A percentile compares a stretch with the other conserved stretches of the same genome.
Evolutionary conservation across 2,329 filamentous ascomycete species (phyloP).

Genomic region (Penicillium griseofulvum): DNA sequence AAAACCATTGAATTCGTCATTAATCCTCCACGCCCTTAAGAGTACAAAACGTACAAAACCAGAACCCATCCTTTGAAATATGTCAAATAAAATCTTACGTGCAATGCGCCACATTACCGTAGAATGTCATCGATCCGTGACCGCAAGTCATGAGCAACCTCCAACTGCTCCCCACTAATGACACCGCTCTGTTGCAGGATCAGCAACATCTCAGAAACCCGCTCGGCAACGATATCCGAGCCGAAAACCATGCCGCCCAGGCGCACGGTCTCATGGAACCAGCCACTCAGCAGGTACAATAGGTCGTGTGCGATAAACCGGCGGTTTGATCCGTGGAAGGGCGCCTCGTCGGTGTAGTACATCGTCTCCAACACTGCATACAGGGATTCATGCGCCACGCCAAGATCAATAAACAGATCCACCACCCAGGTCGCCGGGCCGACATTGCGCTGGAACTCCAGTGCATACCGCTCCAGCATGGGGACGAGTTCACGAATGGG

Average conservation of each 20-base stretch:
- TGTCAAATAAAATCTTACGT: not conserved
- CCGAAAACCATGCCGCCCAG: conserved; percentile 58
- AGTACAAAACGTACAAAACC: not conserved
- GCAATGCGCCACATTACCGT: conserved; percentile 26
- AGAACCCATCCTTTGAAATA: not conserved
- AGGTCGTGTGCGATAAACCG: conserved; percentile 60
- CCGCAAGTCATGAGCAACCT: conserved; percentile 42
- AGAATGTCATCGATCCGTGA: conserved; percentile 42
- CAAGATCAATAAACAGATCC: conserved; percentile 63
- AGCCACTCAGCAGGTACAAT: conserved; percentile 59
- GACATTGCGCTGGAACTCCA: conserved; percentile 49
- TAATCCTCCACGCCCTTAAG: conserved; percentile 9
- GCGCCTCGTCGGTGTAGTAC: conserved; percentile 65
- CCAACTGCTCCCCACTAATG: conserved; percentile 35
- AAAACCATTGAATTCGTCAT: conserved; percentile 8
- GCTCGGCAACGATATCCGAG: conserved; percentile 56
- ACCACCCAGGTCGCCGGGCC: conserved; percentile 58
- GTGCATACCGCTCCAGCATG: conserved; percentile 55
- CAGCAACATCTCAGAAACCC: conserved; percentile 46
- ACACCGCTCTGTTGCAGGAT: conserved; percentile 45
- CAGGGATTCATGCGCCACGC: conserved; percentile 60
- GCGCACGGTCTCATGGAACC: conserved; percentile 58
- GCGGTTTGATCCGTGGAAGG: conserved; percentile 60
- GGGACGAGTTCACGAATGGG: conserved; percentile 55
- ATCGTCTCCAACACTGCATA: conserved; percentile 63